Conservation (phyloP, 2,329 filamentous ascomycete genomes). For the Monosporascus ibericus region DNA sequence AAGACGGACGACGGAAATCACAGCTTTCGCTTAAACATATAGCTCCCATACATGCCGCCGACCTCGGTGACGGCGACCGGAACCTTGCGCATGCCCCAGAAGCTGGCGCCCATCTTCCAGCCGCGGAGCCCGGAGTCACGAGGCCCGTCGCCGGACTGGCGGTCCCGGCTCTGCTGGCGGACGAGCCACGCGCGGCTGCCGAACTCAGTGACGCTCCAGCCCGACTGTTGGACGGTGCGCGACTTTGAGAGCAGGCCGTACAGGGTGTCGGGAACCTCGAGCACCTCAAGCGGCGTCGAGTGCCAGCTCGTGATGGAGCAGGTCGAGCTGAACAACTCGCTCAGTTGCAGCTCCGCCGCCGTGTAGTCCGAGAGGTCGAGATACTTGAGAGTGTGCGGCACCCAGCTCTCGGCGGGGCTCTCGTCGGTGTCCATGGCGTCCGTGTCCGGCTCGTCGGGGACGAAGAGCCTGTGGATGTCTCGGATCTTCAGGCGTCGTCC, state of each 20-base stretch:
- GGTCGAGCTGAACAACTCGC: constrained; percentile 43
- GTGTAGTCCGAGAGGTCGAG: constrained; percentile 70
- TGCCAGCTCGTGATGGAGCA: constrained; percentile 52
- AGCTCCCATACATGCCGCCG: constrained; percentile 83
- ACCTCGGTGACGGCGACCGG: constrained; percentile 89
- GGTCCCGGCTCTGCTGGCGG: constrained; percentile 29
- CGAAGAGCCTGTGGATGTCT: constrained; percentile 62
- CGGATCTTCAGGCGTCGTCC: constrained; percentile 60
- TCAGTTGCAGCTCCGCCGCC: constrained; percentile 53
- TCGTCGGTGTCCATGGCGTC: constrained; percentile 23
- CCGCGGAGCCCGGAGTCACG: constrained; percentile 52
- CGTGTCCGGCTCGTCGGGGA: constrained; percentile 34
- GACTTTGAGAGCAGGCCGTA: constrained; percentile 60
- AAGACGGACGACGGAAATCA: constrained; percentile 22
- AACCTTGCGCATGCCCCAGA: constrained; percentile 84
- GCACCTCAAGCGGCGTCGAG: constrained; percentile 65
- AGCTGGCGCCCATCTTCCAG: constrained; percentile 82
- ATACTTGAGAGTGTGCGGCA: constrained; percentile 61
- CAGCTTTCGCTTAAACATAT: constrained; percentile 56
- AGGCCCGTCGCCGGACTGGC: constrained; percentile 28
- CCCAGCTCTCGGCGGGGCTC: constrained; percentile 34
- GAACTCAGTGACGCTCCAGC: constrained; percentile 68
- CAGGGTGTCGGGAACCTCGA: constrained; percentile 67
- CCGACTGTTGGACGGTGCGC: constrained; percentile 51
- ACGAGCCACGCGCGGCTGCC: constrained; percentile 63